Base-by-base conservation (phyloP, 495 filamentous ascomycete genomes). In the Oleoguttula mirabilis region DNA sequence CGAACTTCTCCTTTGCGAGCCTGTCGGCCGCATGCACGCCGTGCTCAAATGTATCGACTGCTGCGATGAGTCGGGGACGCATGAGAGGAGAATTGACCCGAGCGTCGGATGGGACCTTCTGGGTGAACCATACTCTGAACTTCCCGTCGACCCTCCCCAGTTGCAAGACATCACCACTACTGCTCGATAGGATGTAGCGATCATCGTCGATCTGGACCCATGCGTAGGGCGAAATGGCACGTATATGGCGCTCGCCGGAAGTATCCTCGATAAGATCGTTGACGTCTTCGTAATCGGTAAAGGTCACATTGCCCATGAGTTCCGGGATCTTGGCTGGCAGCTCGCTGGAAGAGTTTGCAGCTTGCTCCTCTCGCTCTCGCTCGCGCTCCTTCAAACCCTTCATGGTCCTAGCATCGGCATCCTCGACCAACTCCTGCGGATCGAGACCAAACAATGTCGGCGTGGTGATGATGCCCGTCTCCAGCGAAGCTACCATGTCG, bases 361-460 rank as follows among this genome's bases (percentile, higher is more conserved):
- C 25, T 24, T 40, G 22, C 21, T 48, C 12, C 34, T 48, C 48
- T 19, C 42, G 36, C 11, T 36, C 34, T 0, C 36, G 49, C 22
- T 60, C 47, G 14, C 52, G 22, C 20, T 65, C 50, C 25, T 66
- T 67, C 17, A 74, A 49, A 5, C 66, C 48, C 47, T 62, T 66
- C 63, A 94, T 66, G 2, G 75, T 65, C 11, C 73, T 59, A 16
- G 70, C 65, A 21, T 67, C 72, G 0, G 69, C 67, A 7, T 75
- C 66, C n/a, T 78, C 61, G 0, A 96, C 63, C 3, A 94, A 39
- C 54, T 88, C 78, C n/a, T 71, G 67, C 0, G 90, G 88, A 59
- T 96, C 84, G 3, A 99, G 71, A 1, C 90, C 90, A 50, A 99
- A 95, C 7, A 99, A 66, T 0, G 90, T 95, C 1, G 90, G 92